Conservation (phyloP, 257 asterid species). For the Echites panduratus region DNA sequence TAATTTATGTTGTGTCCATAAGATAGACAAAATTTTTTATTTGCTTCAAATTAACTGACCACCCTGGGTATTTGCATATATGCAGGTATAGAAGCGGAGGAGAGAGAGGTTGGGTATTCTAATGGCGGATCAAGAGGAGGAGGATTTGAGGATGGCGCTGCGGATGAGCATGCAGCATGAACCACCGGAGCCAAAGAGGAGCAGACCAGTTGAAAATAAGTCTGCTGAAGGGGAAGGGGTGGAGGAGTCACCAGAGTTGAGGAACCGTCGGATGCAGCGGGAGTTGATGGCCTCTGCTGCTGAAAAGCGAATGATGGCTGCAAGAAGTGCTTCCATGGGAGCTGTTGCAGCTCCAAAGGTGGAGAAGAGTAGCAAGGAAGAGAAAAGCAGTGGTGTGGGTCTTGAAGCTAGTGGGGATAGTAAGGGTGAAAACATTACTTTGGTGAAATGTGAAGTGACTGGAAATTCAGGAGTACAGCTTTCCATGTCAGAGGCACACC, state of each 20-base stretch:
- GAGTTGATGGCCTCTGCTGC: slow-evolving; percentile 98
- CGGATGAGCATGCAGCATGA: slow-evolving; percentile 68
- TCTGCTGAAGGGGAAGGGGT: slow-evolving; percentile 29
- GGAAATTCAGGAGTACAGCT: slow-evolving; percentile 36
- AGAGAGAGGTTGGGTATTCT: neutral
- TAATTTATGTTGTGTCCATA: no score
- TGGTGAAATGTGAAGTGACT: slow-evolving; percentile 27
- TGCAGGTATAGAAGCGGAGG: neutral
- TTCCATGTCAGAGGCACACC: slow-evolving; percentile 49
- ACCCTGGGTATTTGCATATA: neutral
- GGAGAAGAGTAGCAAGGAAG: slow-evolving; percentile 36
- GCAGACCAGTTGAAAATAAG: slow-evolving; percentile 59
- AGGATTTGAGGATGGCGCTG: slow-evolving; percentile 61
- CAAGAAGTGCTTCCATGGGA: slow-evolving; percentile 23
- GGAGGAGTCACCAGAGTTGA: slow-evolving; percentile 53
- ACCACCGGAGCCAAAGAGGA: slow-evolving; percentile 92
- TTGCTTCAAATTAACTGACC: no score
- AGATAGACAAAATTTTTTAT: no score
- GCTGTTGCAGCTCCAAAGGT: slow-evolving; percentile 22
- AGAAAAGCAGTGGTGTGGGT: slow-evolving; percentile 17
- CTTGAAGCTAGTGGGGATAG: slow-evolving; percentile 15
- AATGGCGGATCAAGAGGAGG: slow-evolving; percentile 80
- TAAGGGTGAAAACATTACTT: slow-evolving; percentile 32
- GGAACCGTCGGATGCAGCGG: slow-evolving; percentile 53
- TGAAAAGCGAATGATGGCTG: slow-evolving; percentile 72